Percentiles rank a stretch among this genome's conserved stretches.
These are phyloP conservation scores for Trichoderma sp. DNA, from an alignment of 2,329 filamentous ascomycete genomes.

Conservation along the genomic window DNA sequence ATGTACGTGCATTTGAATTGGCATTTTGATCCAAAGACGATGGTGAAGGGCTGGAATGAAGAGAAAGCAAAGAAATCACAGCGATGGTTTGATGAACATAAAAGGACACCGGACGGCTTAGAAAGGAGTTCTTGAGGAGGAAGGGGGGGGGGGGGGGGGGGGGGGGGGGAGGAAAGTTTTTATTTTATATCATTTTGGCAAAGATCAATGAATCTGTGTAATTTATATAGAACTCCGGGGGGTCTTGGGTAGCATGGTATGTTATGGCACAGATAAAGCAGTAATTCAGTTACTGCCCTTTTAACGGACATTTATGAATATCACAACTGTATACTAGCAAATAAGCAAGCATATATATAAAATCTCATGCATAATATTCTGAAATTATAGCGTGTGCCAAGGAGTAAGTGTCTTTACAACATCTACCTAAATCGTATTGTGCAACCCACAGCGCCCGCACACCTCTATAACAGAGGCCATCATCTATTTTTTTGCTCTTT, in stretches of 20 bases:
- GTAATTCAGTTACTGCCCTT: not conserved
- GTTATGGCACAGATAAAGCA: not conserved
- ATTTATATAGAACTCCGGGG: not conserved
- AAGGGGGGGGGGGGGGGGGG: not conserved
- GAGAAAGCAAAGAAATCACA: not conserved
- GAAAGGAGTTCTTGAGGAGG: not conserved
- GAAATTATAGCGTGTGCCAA: not conserved
- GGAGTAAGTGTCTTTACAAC: not conserved
- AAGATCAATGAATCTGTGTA: not conserved
- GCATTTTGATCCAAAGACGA: slow-evolving; percentile 22
- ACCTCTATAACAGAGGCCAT: not conserved
- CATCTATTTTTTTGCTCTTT: not conserved
- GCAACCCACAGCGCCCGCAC: not conserved
- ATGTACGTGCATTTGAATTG: slow-evolving; percentile 25
- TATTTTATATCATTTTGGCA: not conserved
- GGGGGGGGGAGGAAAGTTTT: not conserved
- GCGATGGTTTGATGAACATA: slow-evolving; percentile 16
- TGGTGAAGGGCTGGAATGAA: slow-evolving; percentile 23
- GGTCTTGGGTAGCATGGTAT: not conserved
- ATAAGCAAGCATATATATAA: not conserved
- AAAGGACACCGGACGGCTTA: not conserved
- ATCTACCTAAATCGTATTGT: not conserved
- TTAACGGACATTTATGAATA: not conserved
- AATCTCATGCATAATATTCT: not conserved
- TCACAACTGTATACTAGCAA: slow-evolving; percentile 9